phyloP scores from a whole-genome alignment of 495 filamentous ascomycete species.

The Cenococcum geophilum region DNA sequence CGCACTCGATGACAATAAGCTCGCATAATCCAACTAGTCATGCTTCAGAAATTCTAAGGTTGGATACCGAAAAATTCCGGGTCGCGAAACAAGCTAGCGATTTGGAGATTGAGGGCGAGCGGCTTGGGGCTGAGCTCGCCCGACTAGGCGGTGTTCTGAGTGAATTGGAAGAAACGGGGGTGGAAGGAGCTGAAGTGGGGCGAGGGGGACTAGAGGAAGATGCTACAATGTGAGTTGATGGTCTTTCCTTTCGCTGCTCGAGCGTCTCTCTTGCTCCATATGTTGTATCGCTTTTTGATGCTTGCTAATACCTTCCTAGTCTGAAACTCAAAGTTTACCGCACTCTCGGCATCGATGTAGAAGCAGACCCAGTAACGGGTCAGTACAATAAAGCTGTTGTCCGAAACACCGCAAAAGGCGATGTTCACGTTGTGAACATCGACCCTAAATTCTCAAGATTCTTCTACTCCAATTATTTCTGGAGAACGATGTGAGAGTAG shows the following conservation, averaged over 20 bases:
- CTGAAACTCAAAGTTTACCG: constrained; percentile 87
- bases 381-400: constrained; percentile 83
- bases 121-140: constrained; percentile 73
- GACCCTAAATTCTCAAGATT: constrained; percentile 84
- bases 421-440: constrained; percentile 91
- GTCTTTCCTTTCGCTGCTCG: background rate
- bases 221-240: constrained; percentile 39
- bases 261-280: too few species aligned
- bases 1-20: constrained; percentile 64
- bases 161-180: constrained; percentile 75
- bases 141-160: constrained; percentile 68
- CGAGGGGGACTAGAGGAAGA: constrained; percentile 51
- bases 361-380: constrained; percentile 67
- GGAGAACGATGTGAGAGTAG: constrained; percentile 63
- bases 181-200: constrained; percentile 51
- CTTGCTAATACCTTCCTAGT: constrained; percentile 35
- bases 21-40: constrained; percentile 69
- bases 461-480: constrained; percentile 96
- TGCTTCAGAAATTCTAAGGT: constrained; percentile 70
- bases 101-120: constrained; percentile 84
- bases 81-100: constrained; percentile 83
- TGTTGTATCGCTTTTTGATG: background rate
- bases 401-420: constrained; percentile 77
- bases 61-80: constrained; percentile 92
- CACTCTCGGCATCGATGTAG: constrained; percentile 82